These are phyloP conservation scores for Cylindrotheca fusiformis DNA, from an alignment of 108 stramenopile genomes.

Conservation along the genomic window DNA sequence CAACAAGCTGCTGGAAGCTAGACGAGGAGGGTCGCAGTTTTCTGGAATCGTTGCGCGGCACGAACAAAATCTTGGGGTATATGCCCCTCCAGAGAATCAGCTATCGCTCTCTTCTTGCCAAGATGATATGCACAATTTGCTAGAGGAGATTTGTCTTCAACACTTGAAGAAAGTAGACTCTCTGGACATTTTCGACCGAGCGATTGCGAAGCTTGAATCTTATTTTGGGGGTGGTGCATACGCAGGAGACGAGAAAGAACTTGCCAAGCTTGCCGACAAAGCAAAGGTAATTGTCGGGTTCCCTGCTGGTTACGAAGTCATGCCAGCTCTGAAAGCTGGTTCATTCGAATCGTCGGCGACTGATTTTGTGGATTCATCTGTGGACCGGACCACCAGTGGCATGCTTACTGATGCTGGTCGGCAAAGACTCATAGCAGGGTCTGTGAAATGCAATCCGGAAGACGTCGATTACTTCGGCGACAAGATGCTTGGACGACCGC, in stretches of 20 bases:
- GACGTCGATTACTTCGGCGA: conserved; percentile 72
- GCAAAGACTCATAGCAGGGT: conserved; percentile 45
- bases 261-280: conserved; percentile 41
- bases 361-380: neutral
- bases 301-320: conserved; percentile 54
- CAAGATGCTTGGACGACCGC: conserved; percentile 44
- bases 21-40: conserved; percentile 18
- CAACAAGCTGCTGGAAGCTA: conserved; percentile 43
- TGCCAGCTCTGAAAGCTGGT: conserved; percentile 3
- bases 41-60: conserved; percentile 45
- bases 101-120: conserved; percentile 51
- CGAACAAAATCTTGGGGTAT: conserved; percentile 50
- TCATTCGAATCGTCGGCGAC: neutral
- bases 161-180: conserved; percentile 55
- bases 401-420: conserved; percentile 57
- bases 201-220: conserved; percentile 43
- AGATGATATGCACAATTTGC: conserved; percentile 62
- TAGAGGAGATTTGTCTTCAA: conserved; percentile 84
- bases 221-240: conserved; percentile 46
- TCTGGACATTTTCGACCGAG: conserved; percentile 59
- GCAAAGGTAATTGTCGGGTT: conserved; percentile 64
- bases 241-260: conserved; percentile 47
- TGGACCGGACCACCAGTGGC: conserved; percentile 47
- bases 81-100: conserved; percentile 45
- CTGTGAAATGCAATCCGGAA: conserved; percentile 52